Base-by-base conservation (phyloP, 164 flowering plant species). In the Chloranthus sessilifolius region DNA sequence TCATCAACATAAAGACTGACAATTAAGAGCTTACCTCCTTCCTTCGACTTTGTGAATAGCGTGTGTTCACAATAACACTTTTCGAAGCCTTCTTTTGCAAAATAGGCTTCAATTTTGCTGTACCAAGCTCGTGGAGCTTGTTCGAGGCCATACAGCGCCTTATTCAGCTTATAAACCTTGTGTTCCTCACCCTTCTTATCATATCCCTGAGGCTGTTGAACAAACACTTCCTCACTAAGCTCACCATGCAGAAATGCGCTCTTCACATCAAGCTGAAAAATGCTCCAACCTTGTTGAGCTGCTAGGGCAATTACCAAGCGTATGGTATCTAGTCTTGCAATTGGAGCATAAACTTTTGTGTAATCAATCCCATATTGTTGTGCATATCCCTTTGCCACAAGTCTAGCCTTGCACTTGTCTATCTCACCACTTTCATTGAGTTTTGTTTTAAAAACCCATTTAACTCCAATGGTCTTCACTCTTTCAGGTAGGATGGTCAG, bases 1-100 rank as follows among this genome's bases (percentile, higher is more conserved):
- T 40, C 48, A 49, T 49, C 62, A 7, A 58, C 62, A 40, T 48
- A 48, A 11, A 58, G 1, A 15, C 29, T 38, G 25, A 58, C 40
- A 49, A 58, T 19, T 1, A 48, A 39, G 1, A 35, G 20, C n/a
- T 39, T 26, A 1, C 27, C 34, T 15, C 4, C 22, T 0, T 25
- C 15, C n/a, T n/a, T n/a, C n/a, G n/a, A n/a, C n/a, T n/a, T n/a
- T n/a, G n/a, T 25, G 24, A 15, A 47, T 2, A 56, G 25, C 1
- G 50, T 50, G 9, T 41, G 56, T 26, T 30, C 50, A 51, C 17
- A 78, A 11, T 25, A 7, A n/a, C n/a, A n/a, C n/a, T n/a, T n/a
- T n/a, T n/a, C n/a, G n/a, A n/a, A n/a, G n/a, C n/a, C n/a, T n/a
- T 2, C 15, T 10, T 20, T 48, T 3, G 39, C 4, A 10, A 48